These are phyloP conservation scores for Fusarium fracticaudum DNA, from an alignment of 2,329 filamentous ascomycete genomes.

Conservation along the genomic window DNA sequence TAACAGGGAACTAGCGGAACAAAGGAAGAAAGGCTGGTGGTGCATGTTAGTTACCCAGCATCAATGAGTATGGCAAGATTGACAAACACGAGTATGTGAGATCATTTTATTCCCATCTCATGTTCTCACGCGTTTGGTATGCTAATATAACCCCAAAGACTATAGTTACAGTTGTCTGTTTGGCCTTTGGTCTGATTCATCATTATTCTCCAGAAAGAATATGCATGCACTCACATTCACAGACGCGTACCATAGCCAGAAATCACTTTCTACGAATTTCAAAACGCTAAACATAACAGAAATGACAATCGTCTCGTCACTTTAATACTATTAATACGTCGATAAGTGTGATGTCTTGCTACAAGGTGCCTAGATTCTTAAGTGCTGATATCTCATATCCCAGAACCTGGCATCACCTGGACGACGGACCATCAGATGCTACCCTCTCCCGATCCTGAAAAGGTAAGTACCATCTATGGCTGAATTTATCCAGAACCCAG, in stretches of 20 bases:
- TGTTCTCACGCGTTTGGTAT: not conserved
- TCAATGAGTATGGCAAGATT: no score
- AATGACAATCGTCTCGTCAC: fast-evolving
- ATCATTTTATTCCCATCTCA: fast-evolving
- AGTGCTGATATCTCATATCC: not conserved
- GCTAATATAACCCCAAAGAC: fast-evolving
- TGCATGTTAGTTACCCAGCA: not conserved
- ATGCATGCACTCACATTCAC: fast-evolving
- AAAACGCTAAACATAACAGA: fast-evolving
- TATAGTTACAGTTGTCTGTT: not conserved
- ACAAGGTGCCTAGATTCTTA: not conserved
- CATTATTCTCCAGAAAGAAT: not conserved
- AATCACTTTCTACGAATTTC: no score
- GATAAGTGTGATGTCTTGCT: fast-evolving
- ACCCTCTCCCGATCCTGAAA: fast-evolving
- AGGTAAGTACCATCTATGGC: no score
- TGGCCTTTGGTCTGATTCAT: not conserved
- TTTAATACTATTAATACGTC: fast-evolving
- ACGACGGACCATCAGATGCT: not conserved
- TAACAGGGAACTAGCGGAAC: not conserved
- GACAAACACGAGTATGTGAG: no score
- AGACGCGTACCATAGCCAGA: not conserved
- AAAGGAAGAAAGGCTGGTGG: not conserved
- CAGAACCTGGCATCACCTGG: not conserved
- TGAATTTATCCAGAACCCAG: fast-evolving